Evolutionary conservation across 2,329 filamentous ascomycete species (phyloP).

Genomic region (Corynespora cassiicola): DNA sequence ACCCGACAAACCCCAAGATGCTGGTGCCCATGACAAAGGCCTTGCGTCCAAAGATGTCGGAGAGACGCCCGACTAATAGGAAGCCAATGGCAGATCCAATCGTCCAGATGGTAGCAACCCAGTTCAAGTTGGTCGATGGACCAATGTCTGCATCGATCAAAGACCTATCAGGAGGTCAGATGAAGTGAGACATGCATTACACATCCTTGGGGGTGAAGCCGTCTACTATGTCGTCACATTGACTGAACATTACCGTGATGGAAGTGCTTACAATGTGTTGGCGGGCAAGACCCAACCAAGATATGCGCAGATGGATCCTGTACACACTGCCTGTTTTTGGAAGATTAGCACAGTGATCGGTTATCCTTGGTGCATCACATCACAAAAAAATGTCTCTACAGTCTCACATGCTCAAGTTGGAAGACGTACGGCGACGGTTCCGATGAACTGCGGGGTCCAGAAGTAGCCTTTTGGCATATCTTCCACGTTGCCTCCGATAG

Average conservation of each 20-base stretch:
- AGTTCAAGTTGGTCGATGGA: slow-evolving; percentile 30
- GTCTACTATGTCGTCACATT: too few relatives aligned
- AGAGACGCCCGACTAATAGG: slow-evolving; percentile 29
- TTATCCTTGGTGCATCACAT: too few relatives aligned
- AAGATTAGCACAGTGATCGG: neutral
- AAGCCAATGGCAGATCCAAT: slow-evolving; percentile 28
- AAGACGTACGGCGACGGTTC: slow-evolving; percentile 43
- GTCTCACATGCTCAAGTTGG: slow-evolving; percentile 7
- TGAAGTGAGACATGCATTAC: too few relatives aligned
- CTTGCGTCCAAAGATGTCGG: slow-evolving; percentile 32
- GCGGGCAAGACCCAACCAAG: slow-evolving; percentile 37
- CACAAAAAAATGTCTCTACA: too few relatives aligned
- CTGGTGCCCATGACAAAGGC: slow-evolving; percentile 29
- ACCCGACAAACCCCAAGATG: slow-evolving; percentile 26
- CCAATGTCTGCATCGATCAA: slow-evolving; percentile 36
- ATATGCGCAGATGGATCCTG: slow-evolving; percentile 33
- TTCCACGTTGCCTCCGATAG: slow-evolving; percentile 51
- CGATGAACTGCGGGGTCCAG: slow-evolving; percentile 48
- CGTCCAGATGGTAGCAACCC: slow-evolving; percentile 37
- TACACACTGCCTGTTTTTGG: slow-evolving; percentile 25
- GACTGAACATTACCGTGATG: too few relatives aligned
- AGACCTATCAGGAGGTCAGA: slow-evolving; percentile 12
- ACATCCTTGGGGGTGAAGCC: too few relatives aligned
- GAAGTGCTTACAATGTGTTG: slow-evolving; percentile 36
- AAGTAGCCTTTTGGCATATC: slow-evolving; percentile 53